Base-by-base conservation (phyloP, 257 asterid genomes). In the Fraxinus pennsylvanica region DNA sequence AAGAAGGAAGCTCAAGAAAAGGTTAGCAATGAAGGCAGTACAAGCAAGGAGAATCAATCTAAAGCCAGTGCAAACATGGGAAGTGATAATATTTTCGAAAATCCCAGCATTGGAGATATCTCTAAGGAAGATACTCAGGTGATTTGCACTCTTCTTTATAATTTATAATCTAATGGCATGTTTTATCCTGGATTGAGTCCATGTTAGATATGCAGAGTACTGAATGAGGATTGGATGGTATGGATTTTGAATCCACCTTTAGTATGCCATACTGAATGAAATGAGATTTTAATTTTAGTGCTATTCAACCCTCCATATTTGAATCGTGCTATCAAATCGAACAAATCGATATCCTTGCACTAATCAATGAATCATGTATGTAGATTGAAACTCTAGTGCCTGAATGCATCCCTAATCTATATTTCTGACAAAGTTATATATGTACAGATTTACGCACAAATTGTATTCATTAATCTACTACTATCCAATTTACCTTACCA, bases 81-180 rank as follows among this genome's bases (percentile, higher is more conserved):
- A 25, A 70, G 76, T 29, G 86, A 81, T 68, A 76, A 50, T 3
- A 47, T 81, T 38, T 73, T 81, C 57, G 86, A 73, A 39, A 86
- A 83, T 72, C 80, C 79, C 3, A 76, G 74, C 66, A 54, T 77
- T 9, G 69, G 78, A 82, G 84, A 88, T 80, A 74, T 68, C 81
- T 77, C 85, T 21, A 66, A 61, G 38, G 87, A 79, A 59, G 88
- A 83, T 74, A 80, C 74, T 68, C 79, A 84, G 92, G 95, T 88
- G 66, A 73, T 71, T 41, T 39, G 14, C 35, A 29, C 10, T 2
- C 38, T 76, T 50, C 27, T 73, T 17, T 66, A 41, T 71, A 14
- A 13, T 71, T 19, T 14, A 38, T 65, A 12, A 33, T 71, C 65
- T 22, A 57, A 10, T 3, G 68, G 3, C 74, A 15, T 1, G 74